These are phyloP conservation scores for Beauveria australis DNA, from an alignment of 2,329 filamentous ascomycete genomes.

Conservation along the genomic window DNA sequence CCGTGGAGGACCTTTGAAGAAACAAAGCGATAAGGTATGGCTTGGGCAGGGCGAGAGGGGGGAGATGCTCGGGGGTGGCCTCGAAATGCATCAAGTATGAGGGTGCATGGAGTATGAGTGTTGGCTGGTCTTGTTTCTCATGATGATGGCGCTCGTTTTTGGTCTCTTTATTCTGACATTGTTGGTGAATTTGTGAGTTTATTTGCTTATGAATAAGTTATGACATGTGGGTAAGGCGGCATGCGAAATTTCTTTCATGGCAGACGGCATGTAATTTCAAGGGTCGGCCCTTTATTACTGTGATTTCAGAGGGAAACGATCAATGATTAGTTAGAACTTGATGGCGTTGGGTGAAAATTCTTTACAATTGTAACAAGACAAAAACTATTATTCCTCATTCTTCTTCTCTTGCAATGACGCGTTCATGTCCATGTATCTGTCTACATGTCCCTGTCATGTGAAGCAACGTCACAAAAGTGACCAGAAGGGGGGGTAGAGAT, in stretches of 20 bases:
- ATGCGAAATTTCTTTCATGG: neutral
- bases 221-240: neutral
- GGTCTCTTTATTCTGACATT: neutral
- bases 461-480: neutral
- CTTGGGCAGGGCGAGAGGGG: no score
- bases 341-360: constrained; percentile 1
- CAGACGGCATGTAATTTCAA: neutral
- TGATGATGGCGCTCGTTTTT: neutral
- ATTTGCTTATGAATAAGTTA: neutral
- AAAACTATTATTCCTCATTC: constrained; percentile 9
- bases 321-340: neutral
- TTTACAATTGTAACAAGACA: constrained; percentile 10
- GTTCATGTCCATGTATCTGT: neutral
- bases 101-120: constrained; percentile 3
- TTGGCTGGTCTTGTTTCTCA: neutral
- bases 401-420: constrained; percentile 6
- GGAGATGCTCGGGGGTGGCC: no score
- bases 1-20: constrained; percentile 56
- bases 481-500: neutral
- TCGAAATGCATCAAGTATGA: no score
- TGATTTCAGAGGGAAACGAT: neutral
- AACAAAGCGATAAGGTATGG: neutral
- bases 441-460: neutral
- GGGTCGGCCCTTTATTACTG: no score
- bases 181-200: neutral